Evolutionary conservation across 192 early-diverging fungal species (phyloP).

Genomic region (Coemansia sp.): DNA sequence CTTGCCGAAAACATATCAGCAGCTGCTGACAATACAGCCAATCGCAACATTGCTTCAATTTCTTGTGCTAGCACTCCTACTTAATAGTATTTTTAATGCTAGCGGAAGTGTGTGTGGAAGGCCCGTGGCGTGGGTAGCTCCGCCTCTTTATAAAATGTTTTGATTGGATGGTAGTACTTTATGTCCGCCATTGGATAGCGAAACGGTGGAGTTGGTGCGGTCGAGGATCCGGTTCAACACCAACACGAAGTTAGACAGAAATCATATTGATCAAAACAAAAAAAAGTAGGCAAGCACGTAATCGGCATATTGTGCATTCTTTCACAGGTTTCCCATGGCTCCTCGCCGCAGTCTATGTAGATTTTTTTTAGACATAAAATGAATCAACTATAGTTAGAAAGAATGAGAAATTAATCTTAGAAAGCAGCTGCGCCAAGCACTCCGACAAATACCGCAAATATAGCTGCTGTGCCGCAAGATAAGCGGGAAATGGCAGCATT

Average conservation of each 20-base stretch:
- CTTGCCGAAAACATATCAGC: neutral
- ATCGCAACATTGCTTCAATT: neutral
- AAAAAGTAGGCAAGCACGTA: neutral
- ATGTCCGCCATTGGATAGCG: neutral
- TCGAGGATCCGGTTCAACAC: neutral
- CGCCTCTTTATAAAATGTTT: neutral
- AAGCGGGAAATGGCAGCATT: slow-evolving; percentile 6
- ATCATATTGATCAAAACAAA: neutral
- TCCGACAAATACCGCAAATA: slow-evolving; percentile 16
- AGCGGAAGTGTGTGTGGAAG: too few species aligned
- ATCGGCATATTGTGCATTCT: neutral
- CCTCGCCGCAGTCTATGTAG: too few species aligned
- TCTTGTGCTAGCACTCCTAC: neutral
- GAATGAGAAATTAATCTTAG: neutral
- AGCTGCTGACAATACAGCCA: neutral
- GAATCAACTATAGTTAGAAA: too few species aligned
- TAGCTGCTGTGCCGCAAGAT: slow-evolving; percentile 6
- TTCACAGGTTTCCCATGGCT: neutral
- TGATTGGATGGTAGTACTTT: neutral
- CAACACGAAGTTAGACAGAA: neutral
- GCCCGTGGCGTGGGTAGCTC: neutral
- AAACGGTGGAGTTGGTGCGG: neutral
- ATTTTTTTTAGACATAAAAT: too few species aligned
- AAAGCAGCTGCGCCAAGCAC: slow-evolving; percentile 18
- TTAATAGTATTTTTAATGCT: too few species aligned